Base-by-base conservation (phyloP, 2,329 filamentous ascomycete species). In the Cladorrhinum sp. region DNA sequence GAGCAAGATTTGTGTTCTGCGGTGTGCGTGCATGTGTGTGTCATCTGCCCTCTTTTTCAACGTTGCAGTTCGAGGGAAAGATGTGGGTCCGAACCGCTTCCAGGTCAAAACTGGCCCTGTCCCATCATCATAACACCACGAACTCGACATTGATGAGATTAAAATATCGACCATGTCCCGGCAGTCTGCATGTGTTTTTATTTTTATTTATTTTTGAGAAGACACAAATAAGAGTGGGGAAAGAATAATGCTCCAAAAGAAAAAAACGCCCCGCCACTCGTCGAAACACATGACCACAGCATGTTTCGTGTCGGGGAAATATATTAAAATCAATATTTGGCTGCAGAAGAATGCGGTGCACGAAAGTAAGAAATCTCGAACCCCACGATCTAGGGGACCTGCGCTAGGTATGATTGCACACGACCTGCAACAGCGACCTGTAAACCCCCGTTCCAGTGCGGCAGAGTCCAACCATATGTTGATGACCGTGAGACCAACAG, bases 301-400 rank as follows among this genome's bases (percentile, higher is more conserved):
- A 50, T 59, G 57, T 54, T 59, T 50, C 16, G 53, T 36, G 57
- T 49, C 55, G 61, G 57, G 49, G 50, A 55, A 50, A 60, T 57
- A 62, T 46, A 59, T 59, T 60, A 62, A 62, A 12, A n/a, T 46
- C 48, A 26, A 57, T 58, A 58, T 62, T 62, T 62, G 57, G 61
- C 61, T 49, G 48, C 57, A 46, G 48, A 16, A 54, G n/a, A 46
- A 20, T 46, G 42, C 42, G 42, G 42, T 46, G 42, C 18, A 46
- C 18, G 26, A 26, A 28, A 28, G 28, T 21, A 20, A 46, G 42
- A 46, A 46, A 20, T 46, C 42, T 46, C 42, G 10, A 46, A 46
- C 42, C 42, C 42, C 42, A 46, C 42, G 42, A 46, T 21, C 18
- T 46, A 21, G 16, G 18, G 36, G 7, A 21, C 42, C n/a, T 7